Evolutionary conservation across 2,329 filamentous ascomycete species (phyloP).

Genomic region (Cucurbitaria berberidis): DNA sequence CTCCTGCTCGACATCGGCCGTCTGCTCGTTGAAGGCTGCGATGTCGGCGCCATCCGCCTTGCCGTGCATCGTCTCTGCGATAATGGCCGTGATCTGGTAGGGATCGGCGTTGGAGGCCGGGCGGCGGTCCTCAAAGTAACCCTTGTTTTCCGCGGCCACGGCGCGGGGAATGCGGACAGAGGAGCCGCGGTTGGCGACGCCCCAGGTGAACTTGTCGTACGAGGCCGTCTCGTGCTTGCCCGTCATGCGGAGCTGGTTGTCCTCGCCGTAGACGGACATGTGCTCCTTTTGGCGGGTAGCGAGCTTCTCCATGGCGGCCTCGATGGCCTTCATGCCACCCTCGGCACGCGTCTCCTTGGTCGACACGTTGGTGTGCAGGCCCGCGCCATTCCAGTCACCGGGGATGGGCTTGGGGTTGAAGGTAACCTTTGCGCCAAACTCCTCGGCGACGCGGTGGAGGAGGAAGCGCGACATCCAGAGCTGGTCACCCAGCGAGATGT

Average conservation of each 20-base stretch:
- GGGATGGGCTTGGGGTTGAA: slow-evolving; percentile 94
- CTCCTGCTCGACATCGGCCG: slow-evolving; percentile 44
- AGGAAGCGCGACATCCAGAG: slow-evolving; percentile 94
- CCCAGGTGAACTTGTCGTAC: slow-evolving; percentile 92
- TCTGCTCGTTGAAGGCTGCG: slow-evolving; percentile 47
- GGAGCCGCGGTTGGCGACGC: slow-evolving; percentile 93
- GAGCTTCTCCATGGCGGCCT: slow-evolving; percentile 70
- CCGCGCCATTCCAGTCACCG: slow-evolving; percentile 96
- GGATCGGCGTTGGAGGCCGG: slow-evolving; percentile 84
- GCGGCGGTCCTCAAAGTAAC: slow-evolving; percentile 80
- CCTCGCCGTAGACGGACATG: slow-evolving; percentile 93
- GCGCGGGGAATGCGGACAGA: slow-evolving; percentile 92
- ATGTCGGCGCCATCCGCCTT: slow-evolving; percentile 58
- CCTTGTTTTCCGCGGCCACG: slow-evolving; percentile 83
- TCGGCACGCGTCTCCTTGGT: slow-evolving; percentile 86
- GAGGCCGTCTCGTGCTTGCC: slow-evolving; percentile 92
- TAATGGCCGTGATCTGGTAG: slow-evolving; percentile 82
- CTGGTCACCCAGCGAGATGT: slow-evolving; percentile 91
- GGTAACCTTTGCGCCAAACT: slow-evolving; percentile 95
- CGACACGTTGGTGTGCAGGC: slow-evolving; percentile 93
- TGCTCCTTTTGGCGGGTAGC: slow-evolving; percentile 58
- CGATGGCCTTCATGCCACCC: slow-evolving; percentile 94
- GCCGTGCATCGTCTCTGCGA: slow-evolving; percentile 71
- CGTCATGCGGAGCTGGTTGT: slow-evolving; percentile 92
- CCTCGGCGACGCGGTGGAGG: slow-evolving; percentile 89